These are phyloP conservation scores for Keithomyces neogunnii DNA, from an alignment of 2,329 filamentous ascomycete genomes.

Conservation along the genomic window DNA sequence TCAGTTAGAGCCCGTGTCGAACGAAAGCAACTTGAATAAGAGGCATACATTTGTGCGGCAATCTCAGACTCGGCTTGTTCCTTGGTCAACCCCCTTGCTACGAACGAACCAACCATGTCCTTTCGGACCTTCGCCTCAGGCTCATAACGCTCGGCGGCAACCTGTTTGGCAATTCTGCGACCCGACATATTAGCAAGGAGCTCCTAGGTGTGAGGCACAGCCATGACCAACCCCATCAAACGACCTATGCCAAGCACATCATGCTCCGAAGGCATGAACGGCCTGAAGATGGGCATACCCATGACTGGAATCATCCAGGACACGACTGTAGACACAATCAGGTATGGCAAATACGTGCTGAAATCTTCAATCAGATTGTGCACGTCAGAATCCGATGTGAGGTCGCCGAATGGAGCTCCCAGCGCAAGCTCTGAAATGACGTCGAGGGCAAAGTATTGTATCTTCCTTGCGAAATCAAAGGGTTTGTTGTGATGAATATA, in stretches of 20 bases:
- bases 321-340: conserved; percentile 13
- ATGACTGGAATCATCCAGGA: conserved; percentile 23
- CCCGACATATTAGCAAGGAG: not conserved
- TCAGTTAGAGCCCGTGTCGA: not conserved
- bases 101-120: conserved; percentile 43
- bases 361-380: conserved; percentile 40
- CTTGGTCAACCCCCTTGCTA: conserved; percentile 28
- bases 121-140: conserved; percentile 30
- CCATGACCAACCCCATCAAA: conserved; percentile 32
- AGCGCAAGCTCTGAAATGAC: conserved; percentile 46
- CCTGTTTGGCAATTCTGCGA: conserved; percentile 31
- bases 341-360: conserved; percentile 12
- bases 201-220: not conserved
- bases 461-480: conserved; percentile 29
- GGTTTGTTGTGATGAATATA: conserved; percentile 7
- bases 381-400: conserved; percentile 38
- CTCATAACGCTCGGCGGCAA: conserved; percentile 36
- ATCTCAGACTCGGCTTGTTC: conserved; percentile 35
- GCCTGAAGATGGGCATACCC: conserved; percentile 29
- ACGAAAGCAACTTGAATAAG: too few relatives aligned
- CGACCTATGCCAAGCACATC: conserved; percentile 30
- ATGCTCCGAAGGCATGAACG: conserved; percentile 30
- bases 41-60: conserved; percentile 25
- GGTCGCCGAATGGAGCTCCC: conserved; percentile 40
- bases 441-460: conserved; percentile 47